Evolutionary conservation across 1,284 basidiomycete species (phyloP).

Genomic region (Rhizopogon parksii): DNA sequence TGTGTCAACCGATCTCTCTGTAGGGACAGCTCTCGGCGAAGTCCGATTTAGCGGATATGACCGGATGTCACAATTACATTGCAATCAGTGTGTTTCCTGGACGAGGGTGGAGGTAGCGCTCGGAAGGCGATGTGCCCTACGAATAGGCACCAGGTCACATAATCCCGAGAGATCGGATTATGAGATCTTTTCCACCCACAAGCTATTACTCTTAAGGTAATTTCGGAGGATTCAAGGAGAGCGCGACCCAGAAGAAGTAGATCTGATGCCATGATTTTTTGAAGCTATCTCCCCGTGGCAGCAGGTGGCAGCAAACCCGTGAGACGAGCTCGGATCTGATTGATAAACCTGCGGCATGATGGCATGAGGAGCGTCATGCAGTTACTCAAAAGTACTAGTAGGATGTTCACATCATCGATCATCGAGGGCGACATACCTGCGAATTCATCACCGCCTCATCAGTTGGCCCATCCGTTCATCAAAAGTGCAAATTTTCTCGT

Average conservation of each 20-base stretch:
- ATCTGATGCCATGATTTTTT: constrained; percentile 2
- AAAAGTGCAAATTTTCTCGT: neutral
- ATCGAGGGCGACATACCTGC: constrained; percentile 1
- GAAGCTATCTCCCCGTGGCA: constrained; percentile 4
- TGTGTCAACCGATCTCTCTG: constrained; percentile 10
- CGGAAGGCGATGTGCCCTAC: constrained; percentile 3
- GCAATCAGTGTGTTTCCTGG: constrained; percentile 2
- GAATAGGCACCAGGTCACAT: constrained; percentile 5
- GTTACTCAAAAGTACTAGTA: neutral
- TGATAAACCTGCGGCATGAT: neutral
- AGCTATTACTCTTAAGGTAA: constrained; percentile 2
- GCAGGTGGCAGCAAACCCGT: neutral
- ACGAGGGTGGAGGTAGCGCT: constrained; percentile 5
- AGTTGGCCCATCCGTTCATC: neutral
- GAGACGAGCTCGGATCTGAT: constrained; percentile 1
- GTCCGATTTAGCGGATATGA: constrained; percentile 11
- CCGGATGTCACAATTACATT: constrained; percentile 6
- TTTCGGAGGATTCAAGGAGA: constrained; percentile 4
- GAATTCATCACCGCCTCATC: constrained; percentile 2
- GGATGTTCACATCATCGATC: neutral
- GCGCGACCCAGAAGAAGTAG: neutral
- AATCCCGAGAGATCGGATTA: neutral
- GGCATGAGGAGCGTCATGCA: neutral
- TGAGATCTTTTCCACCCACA: neutral
- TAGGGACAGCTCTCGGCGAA: constrained; percentile 9